Conservation (phyloP, 306 rosid genomes). For the Dryas octopetala region DNA sequence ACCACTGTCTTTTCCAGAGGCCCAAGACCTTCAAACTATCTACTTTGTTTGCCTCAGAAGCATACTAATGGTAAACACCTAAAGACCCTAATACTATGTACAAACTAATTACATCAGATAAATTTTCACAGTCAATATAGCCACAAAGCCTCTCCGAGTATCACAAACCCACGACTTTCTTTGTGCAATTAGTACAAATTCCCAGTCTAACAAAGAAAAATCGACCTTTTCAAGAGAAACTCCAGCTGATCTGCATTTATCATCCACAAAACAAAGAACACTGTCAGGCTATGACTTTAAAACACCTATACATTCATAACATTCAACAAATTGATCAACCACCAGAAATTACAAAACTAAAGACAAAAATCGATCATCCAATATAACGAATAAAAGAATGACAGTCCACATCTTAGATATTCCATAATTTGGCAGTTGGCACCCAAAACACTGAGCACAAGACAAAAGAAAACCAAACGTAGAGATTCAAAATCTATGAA, state of each 20-base stretch:
- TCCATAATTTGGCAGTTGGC: constrained; percentile 11
- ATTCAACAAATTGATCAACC: not conserved
- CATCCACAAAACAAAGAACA: constrained; percentile 23
- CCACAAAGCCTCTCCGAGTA: not conserved
- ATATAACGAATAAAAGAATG: too few species aligned
- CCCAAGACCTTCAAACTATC: constrained; percentile 32
- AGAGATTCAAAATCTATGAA: not conserved
- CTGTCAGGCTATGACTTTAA: constrained; percentile 30
- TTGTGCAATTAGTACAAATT: constrained; percentile 14
- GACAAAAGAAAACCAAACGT: not conserved
- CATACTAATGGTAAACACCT: constrained; percentile 25
- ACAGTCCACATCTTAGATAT: not conserved
- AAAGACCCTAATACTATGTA: constrained; percentile 12
- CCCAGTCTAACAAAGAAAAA: constrained; percentile 16
- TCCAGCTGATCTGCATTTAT: constrained; percentile 47
- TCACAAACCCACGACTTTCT: not conserved
- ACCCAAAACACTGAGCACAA: not conserved
- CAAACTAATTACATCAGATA: not conserved
- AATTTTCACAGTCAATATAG: not conserved
- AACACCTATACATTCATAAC: not conserved
- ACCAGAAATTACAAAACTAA: constrained; percentile 8
- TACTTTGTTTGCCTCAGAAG: constrained; percentile 30
- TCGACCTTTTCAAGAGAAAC: constrained; percentile 1
- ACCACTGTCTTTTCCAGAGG: constrained; percentile 24
- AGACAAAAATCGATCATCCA: not conserved